phyloP scores from a whole-genome alignment of 2,329 filamentous ascomycete genomes.

The Thelonectria discophora region DNA sequence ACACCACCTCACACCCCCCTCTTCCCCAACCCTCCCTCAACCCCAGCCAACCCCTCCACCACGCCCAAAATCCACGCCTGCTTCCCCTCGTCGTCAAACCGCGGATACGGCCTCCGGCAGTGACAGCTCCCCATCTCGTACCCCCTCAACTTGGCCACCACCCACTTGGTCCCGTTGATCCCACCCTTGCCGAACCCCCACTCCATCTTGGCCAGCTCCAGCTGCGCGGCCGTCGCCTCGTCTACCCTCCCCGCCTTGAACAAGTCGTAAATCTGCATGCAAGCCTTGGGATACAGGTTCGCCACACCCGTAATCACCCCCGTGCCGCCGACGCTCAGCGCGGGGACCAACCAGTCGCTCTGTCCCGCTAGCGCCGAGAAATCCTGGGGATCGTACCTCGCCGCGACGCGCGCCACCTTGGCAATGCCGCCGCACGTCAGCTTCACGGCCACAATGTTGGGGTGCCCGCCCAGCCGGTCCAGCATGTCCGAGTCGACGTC shows the following conservation, averaged over 20 bases:
- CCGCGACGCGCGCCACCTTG: constrained; percentile 71
- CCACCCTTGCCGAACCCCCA: constrained; percentile 66
- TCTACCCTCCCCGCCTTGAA: constrained; percentile 56
- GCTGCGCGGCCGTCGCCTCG: constrained; percentile 60
- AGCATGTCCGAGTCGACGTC: constrained; percentile 75
- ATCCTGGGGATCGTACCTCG: constrained; percentile 58
- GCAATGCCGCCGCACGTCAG: constrained; percentile 79
- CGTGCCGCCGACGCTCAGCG: constrained; percentile 64
- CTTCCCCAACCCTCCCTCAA: constrained; percentile 38
- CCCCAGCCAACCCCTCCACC: constrained; percentile 36
- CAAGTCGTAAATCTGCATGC: constrained; percentile 59
- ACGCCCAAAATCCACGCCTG: constrained; percentile 46
- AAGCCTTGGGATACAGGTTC: constrained; percentile 69
- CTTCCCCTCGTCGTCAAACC: constrained; percentile 51
- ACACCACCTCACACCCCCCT: constrained; percentile 23
- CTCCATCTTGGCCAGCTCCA: constrained; percentile 61
- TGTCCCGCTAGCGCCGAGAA: constrained; percentile 77
- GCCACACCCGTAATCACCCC: constrained; percentile 71
- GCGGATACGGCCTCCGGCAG: constrained; percentile 63
- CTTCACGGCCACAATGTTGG: constrained; percentile 76
- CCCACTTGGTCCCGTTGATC: constrained; percentile 69
- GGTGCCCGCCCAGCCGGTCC: constrained; percentile 62
- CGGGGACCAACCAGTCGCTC: constrained; percentile 74
- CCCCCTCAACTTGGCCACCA: constrained; percentile 63
- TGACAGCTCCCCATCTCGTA: constrained; percentile 61